Evolutionary conservation across 768 basidiomycete species (phyloP).

Genomic region (Exsudoporus frostii): DNA sequence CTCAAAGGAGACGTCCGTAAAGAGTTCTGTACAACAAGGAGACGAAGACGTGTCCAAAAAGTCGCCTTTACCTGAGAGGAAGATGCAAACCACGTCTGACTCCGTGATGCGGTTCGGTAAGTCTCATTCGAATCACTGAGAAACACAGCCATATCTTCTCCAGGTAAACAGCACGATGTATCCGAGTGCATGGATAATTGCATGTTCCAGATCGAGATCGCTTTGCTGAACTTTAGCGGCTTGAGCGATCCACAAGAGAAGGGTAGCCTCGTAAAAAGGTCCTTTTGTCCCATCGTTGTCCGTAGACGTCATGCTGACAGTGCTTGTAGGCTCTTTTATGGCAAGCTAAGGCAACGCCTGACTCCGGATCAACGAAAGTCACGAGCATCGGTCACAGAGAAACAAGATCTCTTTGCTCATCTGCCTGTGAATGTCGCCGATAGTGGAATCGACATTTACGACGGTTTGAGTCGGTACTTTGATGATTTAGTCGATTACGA

Average conservation of each 20-base stretch:
- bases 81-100: slow-evolving; percentile 51
- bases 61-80: slow-evolving; percentile 56
- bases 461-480: slow-evolving; percentile 89
- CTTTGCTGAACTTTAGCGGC: slow-evolving; percentile 68
- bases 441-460: slow-evolving; percentile 88
- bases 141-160: slow-evolving; percentile 1
- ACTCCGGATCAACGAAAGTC: slow-evolving; percentile 38
- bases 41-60: slow-evolving; percentile 38
- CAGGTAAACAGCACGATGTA: slow-evolving; percentile 96
- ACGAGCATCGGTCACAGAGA: slow-evolving; percentile 66
- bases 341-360: slow-evolving; percentile 72
- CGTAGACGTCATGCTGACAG: background rate
- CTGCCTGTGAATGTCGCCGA: slow-evolving; percentile 91
- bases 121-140: slow-evolving; percentile 17
- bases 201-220: slow-evolving; percentile 97
- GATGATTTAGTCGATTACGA: slow-evolving; percentile 86
- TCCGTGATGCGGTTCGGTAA: slow-evolving; percentile 90
- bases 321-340: slow-evolving; percentile 76
- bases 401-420: slow-evolving; percentile 91
- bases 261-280: slow-evolving; percentile 87
- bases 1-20: slow-evolving; percentile 32
- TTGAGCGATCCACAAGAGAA: slow-evolving; percentile 43
- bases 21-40: slow-evolving; percentile 19
- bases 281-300: background rate
- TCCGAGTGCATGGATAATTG: slow-evolving; percentile 99